phyloP scores from a whole-genome alignment of 306 rosid genomes.

The Malus sylvestris region DNA sequence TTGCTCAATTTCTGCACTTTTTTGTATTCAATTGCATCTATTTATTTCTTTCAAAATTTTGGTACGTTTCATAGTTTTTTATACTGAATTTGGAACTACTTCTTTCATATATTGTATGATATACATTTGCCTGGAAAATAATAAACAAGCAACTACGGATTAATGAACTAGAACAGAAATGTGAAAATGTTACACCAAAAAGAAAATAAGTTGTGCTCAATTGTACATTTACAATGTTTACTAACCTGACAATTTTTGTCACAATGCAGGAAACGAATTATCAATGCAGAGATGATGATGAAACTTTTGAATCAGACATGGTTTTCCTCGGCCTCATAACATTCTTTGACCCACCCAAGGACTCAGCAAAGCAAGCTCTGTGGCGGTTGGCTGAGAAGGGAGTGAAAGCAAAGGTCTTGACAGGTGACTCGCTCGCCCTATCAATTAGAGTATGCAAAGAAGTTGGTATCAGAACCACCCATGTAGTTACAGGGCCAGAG shows the following conservation, averaged over 20 bases:
- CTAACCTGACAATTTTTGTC: background rate
- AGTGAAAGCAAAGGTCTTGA: constrained; percentile 74
- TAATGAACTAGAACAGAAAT: background rate
- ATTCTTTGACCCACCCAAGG: constrained; percentile 88
- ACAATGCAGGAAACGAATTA: constrained; percentile 26
- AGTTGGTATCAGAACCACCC: constrained; percentile 67
- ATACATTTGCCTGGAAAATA: background rate
- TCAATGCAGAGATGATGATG: constrained; percentile 14
- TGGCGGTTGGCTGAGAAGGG: constrained; percentile 74
- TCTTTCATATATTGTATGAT: background rate
- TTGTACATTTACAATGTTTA: background rate
- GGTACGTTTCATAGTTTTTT: background rate
- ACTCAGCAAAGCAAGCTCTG: constrained; percentile 76
- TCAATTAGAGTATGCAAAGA: constrained; percentile 66
- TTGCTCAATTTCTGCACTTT: background rate
- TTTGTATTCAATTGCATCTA: background rate
- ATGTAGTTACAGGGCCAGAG: constrained; percentile 76
- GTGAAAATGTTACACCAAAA: background rate
- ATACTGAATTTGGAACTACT: no score
- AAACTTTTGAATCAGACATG: constrained; percentile 57
- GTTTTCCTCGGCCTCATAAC: constrained; percentile 68
- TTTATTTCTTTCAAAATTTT: background rate
- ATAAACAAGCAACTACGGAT: background rate
- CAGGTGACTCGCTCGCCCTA: constrained; percentile 71
- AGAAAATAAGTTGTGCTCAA: background rate